A percentile compares a stretch with the other conserved stretches of the same genome.
Conservation (phyloP, 2,329 filamentous ascomycete genomes). For the Paraconiothyrium brasiliense region DNA sequence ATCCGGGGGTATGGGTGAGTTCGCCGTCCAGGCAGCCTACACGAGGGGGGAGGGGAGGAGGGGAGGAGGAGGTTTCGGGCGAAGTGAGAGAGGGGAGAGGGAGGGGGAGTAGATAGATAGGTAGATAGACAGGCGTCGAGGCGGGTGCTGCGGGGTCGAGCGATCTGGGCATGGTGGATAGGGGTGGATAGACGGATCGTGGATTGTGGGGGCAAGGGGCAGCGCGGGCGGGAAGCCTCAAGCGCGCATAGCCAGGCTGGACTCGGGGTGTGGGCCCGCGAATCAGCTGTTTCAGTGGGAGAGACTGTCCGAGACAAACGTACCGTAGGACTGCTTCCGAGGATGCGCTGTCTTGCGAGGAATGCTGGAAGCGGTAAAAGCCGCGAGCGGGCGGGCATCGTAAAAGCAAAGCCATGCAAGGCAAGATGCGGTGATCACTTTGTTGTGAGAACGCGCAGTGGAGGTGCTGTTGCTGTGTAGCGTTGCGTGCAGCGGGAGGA, state of each 20-base stretch:
- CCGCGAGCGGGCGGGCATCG: not conserved
- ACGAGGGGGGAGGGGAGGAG: not conserved
- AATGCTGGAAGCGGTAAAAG: not conserved
- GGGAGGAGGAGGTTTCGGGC: not conserved
- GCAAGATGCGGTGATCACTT: not conserved
- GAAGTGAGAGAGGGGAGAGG: not conserved
- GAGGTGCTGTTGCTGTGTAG: not conserved
- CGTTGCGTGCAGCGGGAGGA: not conserved
- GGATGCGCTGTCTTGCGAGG: too few relatives aligned
- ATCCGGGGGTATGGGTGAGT: not conserved
- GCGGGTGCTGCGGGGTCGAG: too few relatives aligned
- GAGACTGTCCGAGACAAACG: too few relatives aligned
- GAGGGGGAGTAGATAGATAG: not conserved
- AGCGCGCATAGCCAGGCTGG: too few relatives aligned
- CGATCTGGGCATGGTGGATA: too few relatives aligned
- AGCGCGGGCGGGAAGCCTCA: too few relatives aligned
- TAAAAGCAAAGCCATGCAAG: not conserved
- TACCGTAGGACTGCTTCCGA: too few relatives aligned
- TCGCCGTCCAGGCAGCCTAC: not conserved
- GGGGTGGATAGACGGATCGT: too few relatives aligned
- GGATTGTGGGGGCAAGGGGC: too few relatives aligned
- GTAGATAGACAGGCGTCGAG: too few relatives aligned
- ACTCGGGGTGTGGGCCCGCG: too few relatives aligned
- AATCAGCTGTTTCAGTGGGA: too few relatives aligned
- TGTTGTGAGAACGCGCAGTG: not conserved